Evolutionary conservation across 371 early-diverging fungal species (phyloP).

Genomic region (Nosema bombycis): DNA sequence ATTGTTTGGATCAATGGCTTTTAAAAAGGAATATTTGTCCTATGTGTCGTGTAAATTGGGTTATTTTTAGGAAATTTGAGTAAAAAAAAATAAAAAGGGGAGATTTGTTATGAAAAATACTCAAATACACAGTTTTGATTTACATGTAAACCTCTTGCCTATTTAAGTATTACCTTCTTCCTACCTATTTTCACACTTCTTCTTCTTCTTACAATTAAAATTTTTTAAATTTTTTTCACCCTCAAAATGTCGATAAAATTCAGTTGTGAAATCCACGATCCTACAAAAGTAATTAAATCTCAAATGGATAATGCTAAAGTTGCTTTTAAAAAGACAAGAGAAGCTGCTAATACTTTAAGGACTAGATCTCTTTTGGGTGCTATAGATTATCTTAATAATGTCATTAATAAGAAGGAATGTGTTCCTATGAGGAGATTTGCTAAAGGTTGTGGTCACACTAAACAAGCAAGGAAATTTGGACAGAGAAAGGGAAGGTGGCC

Average conservation of each 20-base stretch:
- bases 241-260: constrained; percentile 51
- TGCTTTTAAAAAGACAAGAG: constrained; percentile 86
- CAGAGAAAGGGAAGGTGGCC: constrained; percentile 94
- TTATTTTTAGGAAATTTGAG: constrained; percentile 40
- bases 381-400: constrained; percentile 82
- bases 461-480: constrained; percentile 88
- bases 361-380: constrained; percentile 87
- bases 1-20: constrained; percentile 63
- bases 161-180: not conserved
- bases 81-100: constrained; percentile 8
- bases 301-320: constrained; percentile 61
- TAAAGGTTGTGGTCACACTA: constrained; percentile 90
- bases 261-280: constrained; percentile 38
- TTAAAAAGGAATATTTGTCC: constrained; percentile 61
- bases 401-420: constrained; percentile 86
- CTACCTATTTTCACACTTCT: not conserved
- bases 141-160: not conserved
- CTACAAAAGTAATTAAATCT: constrained; percentile 60
- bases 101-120: not conserved
- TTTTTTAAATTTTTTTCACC: constrained; percentile 6
- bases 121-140: not conserved
- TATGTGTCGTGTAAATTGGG: constrained; percentile 63
- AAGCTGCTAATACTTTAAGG: constrained; percentile 84
- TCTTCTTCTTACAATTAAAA: not conserved
- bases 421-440: constrained; percentile 92